Evolutionary conservation across 164 flowering plant genomes (phyloP), one percentile per base, ranked within the genome.

Genomic region (grape (Vitis vinifera)): DNA sequence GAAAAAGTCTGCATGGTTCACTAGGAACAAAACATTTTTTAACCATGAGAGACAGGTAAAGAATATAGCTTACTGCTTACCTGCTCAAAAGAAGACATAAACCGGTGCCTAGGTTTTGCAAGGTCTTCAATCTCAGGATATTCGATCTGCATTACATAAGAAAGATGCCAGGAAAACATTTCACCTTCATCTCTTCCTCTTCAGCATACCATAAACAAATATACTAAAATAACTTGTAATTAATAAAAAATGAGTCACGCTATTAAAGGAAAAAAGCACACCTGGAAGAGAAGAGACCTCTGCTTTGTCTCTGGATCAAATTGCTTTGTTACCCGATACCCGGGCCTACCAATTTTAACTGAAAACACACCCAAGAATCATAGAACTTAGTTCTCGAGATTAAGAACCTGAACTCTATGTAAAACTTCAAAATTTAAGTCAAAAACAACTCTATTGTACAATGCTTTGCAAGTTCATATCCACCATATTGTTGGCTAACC

Each of bases 21-120:
- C 27, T 44, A 51, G 51, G 53, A 71, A 9, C 52, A 71, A 13
- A 2, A 58, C 4, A 37, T 3, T 37, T 37, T 37, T 37, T 37
- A n/a, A 60, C 7, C 64, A 71, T 51, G 65, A 27, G 2, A 44
- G 8, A 11, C 66, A 55, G 47, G 59, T 3, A 31, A 30, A 37
- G 9, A 13, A 66, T 31, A 61, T 8, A 64, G 9, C 51, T 52
- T 10, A 37, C 3, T 12, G 11, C 59, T 3, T 75, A 93, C 98
- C 98, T 95, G 99, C 86, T 95, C 99, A 80, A 78, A 93, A 15
- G 98, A 93, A 71, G 99, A 95, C 99, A 95, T 95, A 77, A 95
- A 93, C 14, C 98, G 86, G 66, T 95, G 98, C 70, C 97, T 85
- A 15, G 99, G 99, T 77, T 89, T 95, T 56, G 86, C 27, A 74